Evolutionary conservation across 179 eudicot genomes (phyloP).

Genomic region (Beta lomatogona): DNA sequence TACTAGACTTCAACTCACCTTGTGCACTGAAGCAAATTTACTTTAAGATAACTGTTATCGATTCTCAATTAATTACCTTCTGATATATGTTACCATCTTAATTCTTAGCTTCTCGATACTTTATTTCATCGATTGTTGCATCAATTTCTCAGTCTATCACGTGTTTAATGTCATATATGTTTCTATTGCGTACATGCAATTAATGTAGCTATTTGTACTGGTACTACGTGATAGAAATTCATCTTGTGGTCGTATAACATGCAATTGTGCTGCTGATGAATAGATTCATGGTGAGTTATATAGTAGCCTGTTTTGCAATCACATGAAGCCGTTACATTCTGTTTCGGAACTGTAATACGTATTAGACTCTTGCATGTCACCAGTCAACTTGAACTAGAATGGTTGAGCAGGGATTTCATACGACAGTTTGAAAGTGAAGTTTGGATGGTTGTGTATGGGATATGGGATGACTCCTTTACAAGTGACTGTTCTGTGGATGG

Average conservation of each 20-base stretch:
- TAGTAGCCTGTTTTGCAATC: too few relatives aligned
- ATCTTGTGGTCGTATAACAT: neutral
- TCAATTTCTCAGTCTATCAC: neutral
- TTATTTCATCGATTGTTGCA: neutral
- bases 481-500: neutral
- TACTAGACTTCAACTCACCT: neutral
- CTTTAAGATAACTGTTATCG: neutral
- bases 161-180: neutral
- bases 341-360: too few relatives aligned
- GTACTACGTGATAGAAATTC: neutral
- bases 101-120: neutral
- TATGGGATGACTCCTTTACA: neutral
- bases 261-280: neutral
- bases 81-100: neutral
- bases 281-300: neutral
- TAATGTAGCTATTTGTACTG: neutral
- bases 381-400: neutral
- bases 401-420: neutral
- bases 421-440: neutral
- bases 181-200: neutral
- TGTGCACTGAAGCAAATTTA: neutral
- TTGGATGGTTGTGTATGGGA: neutral
- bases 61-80: too few relatives aligned
- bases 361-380: neutral
- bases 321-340: too few relatives aligned